Base-by-base conservation (phyloP, 768 basidiomycete species). In the Lyophyllum shimeji region DNA sequence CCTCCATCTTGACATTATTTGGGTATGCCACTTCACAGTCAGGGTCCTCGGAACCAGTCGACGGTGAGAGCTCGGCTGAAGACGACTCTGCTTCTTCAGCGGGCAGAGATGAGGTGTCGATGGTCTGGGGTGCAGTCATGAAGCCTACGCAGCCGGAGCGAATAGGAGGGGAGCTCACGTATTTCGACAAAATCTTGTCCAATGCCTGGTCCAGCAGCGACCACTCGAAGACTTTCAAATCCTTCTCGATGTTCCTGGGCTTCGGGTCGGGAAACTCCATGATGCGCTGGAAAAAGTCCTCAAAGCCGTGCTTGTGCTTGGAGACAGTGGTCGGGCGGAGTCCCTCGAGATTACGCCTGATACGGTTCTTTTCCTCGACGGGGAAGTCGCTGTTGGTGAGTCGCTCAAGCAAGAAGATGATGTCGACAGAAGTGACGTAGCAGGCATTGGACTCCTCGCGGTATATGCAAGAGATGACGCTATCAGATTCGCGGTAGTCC, bases 171-270 rank as follows among this genome's bases (percentile, higher is more conserved):
- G 15, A 53, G 77, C 88, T 62, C 63, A 91, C 90, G 65, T 92
- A 93, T 92, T 90, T 90, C 3, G 86, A 85, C 20, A 91, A 76
- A 55, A 92, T 89, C 69, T 90, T 92, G 46, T 89, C 85, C 50
- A 93, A 69, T 0, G 89, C 89, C 59, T 85, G 82, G 17, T 80
- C 80, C n/a, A 93, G 75, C 44, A 82, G 69, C 25, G 75, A 76
- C 90, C 90, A 93, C 39, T 84, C 82, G 62, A 93, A 93, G 7
- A 92, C 87, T 69, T 93, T 93, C 66, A 99, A 81, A 65, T 98
- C 94, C 78, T 98, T 98, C 67, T 98, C 96, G 59, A 98, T 99
- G 68, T 95, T 95, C 53, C 96, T 81, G 2, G 96, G 96, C 69
- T 93, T 95, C 7, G 96, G 96, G 44, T 85, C 84, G 0, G 95